phyloP scores from a whole-genome alignment of 169 alveolate genomes.

The Miamiensis avidus region DNA sequence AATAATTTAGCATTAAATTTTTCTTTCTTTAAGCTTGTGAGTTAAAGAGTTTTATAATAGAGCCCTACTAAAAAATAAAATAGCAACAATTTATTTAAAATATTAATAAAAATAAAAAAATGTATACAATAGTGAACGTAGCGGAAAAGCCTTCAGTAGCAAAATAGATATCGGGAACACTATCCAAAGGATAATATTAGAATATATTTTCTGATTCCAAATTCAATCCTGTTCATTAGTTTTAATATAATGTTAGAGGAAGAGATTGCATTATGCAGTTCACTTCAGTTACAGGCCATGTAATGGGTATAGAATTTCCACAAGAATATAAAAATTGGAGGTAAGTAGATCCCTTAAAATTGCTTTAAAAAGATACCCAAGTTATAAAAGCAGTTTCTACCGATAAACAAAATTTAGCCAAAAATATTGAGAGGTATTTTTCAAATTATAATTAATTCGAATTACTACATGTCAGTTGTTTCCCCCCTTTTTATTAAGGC shows the following conservation, averaged over 20 bases:
- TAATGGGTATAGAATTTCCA: conserved; percentile 67
- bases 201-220: conserved; percentile 45
- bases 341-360: conserved; percentile 52
- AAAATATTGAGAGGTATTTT: conserved; percentile 54
- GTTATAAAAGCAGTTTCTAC: conserved; percentile 65
- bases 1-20: too few relatives aligned
- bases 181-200: conserved; percentile 43
- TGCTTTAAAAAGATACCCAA: conserved; percentile 64
- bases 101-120: too few relatives aligned
- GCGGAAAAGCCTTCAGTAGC: conserved; percentile 89
- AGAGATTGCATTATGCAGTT: conserved; percentile 82
- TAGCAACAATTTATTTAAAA: too few relatives aligned
- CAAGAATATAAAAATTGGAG: conserved; percentile 76
- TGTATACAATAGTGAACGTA: conserved; percentile 46
- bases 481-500: conserved; percentile 43
- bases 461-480: not conserved
- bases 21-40: too few relatives aligned
- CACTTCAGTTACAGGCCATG: conserved; percentile 89
- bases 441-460: conserved; percentile 25
- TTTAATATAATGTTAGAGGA: conserved; percentile 61
- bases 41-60: too few relatives aligned
- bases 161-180: conserved; percentile 56
- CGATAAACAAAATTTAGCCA: conserved; percentile 77
- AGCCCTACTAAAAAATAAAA: too few relatives aligned
- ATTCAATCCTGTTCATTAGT: conserved; percentile 74